Evolutionary conservation across 2,329 filamentous ascomycete genomes (phyloP).

Genomic region (Penicillium sp.): DNA sequence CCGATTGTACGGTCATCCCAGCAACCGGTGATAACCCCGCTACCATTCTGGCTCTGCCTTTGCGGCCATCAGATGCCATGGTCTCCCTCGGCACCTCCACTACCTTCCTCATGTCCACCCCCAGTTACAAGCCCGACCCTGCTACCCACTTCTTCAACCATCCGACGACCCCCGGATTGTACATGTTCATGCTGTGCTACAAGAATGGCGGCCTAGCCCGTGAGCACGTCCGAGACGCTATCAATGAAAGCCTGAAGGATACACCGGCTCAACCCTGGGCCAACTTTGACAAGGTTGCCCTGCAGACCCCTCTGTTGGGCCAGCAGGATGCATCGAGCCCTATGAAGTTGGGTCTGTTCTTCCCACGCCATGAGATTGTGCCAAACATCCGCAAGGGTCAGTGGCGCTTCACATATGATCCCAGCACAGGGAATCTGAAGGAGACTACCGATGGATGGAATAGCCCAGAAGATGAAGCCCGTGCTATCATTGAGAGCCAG

Average conservation of each 20-base stretch:
- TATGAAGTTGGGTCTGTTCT: slow-evolving; percentile 92
- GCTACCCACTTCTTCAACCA: slow-evolving; percentile 98
- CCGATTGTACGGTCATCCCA: slow-evolving; percentile 74
- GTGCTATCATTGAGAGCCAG: slow-evolving; percentile 91
- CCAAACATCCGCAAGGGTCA: slow-evolving; percentile 84
- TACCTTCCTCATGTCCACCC: slow-evolving; percentile 96
- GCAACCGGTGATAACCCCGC: slow-evolving; percentile 97
- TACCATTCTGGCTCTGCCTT: slow-evolving; percentile 86
- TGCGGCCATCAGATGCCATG: slow-evolving; percentile 87
- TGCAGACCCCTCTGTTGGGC: slow-evolving; percentile 69
- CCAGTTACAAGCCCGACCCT: slow-evolving; percentile 84
- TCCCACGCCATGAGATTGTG: slow-evolving; percentile 92
- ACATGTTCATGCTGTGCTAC: slow-evolving; percentile 99
- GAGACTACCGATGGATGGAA: slow-evolving; percentile 57
- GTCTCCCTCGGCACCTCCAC: slow-evolving; percentile 93
- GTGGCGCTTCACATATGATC: slow-evolving; percentile 73
- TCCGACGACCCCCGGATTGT: slow-evolving; percentile 82
- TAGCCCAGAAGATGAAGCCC: slow-evolving; percentile 69
- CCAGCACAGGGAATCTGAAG: slow-evolving; percentile 52
- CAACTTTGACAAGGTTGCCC: slow-evolving; percentile 73
- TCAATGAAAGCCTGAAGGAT: slow-evolving; percentile 57
- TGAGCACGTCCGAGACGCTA: slow-evolving; percentile 80
- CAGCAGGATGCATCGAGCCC: slow-evolving; percentile 55
- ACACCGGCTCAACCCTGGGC: slow-evolving; percentile 66
- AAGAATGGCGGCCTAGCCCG: slow-evolving; percentile 95